phyloP scores from a whole-genome alignment of 306 rosid species.

The Fragaria ananassa region DNA sequence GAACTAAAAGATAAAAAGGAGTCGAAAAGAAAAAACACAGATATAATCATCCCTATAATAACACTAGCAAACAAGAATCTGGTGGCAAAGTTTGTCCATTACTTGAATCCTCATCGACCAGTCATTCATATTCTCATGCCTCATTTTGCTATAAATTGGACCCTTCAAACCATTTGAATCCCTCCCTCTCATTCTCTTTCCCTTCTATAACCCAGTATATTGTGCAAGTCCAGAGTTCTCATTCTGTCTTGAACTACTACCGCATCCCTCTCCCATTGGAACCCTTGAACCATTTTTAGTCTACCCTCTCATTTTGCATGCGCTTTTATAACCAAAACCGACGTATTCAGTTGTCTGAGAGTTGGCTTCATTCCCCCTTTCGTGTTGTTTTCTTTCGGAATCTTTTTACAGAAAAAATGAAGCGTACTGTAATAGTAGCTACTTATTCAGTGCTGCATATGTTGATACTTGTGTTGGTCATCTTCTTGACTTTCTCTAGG shows the following conservation, averaged over 20 bases:
- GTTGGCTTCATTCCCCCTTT: neutral
- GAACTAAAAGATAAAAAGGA: neutral
- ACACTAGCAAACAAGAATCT: conserved; percentile 10
- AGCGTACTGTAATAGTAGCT: conserved; percentile 17
- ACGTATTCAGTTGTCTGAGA: neutral
- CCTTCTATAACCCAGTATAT: no score
- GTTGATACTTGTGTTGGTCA: conserved; percentile 15
- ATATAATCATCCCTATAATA: neutral
- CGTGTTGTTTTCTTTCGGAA: neutral
- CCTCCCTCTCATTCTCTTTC: neutral
- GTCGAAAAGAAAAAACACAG: neutral
- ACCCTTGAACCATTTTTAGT: conserved; percentile 2
- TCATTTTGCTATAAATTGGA: conserved; percentile 20
- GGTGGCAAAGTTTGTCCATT: neutral
- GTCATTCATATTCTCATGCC: neutral
- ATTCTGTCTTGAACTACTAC: neutral
- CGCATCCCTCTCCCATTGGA: neutral
- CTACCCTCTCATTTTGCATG: neutral
- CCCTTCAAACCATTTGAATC: conserved; percentile 8
- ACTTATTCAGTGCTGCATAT: neutral
- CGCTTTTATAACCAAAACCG: neutral
- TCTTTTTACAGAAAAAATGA: neutral
- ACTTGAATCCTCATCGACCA: conserved; percentile 6
- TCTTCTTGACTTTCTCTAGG: conserved; percentile 18
- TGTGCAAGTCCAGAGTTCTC: neutral